Evolutionary conservation across 306 rosid genomes (phyloP).

Genomic region (Prunus campanulata): DNA sequence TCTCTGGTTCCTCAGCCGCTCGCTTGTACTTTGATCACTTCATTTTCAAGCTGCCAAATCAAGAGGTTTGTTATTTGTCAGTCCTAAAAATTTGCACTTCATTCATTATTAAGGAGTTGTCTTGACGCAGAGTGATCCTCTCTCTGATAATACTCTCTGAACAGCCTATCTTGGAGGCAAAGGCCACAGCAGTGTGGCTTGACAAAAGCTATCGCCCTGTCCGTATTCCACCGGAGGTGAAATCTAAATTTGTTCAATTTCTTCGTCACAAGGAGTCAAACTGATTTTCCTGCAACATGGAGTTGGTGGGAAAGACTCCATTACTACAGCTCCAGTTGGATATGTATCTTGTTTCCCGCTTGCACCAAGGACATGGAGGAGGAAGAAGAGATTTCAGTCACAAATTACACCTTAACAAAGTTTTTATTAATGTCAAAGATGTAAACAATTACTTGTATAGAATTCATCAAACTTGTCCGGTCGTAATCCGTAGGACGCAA

Average conservation of each 20-base stretch:
- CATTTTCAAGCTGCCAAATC: conserved; percentile 75
- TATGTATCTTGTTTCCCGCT: conserved; percentile 2
- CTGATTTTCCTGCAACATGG: conserved; percentile 20
- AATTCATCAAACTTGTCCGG: neutral
- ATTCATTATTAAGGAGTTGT: conserved; percentile 2
- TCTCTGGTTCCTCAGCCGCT: conserved; percentile 68
- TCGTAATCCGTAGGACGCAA: neutral
- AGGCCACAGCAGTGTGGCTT: conserved; percentile 80
- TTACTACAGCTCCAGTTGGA: conserved; percentile 10
- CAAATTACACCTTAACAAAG: neutral
- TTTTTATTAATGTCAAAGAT: neutral
- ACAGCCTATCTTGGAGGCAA: conserved; percentile 83
- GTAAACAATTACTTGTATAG: neutral
- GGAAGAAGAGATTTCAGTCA: neutral
- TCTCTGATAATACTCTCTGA: conserved; percentile 16
- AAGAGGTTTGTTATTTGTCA: conserved; percentile 50
- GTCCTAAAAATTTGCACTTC: neutral
- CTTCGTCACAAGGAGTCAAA: conserved; percentile 42
- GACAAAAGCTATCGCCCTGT: conserved; percentile 69
- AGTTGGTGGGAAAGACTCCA: neutral
- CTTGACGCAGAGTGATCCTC: conserved; percentile 14
- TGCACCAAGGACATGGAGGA: neutral
- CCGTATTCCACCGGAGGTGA: conserved; percentile 68
- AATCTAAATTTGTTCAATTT: conserved; percentile 54
- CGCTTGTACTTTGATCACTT: conserved; percentile 66